phyloP scores from a whole-genome alignment of 2,329 filamentous ascomycete species.

The Lithohypha guttulata region DNA sequence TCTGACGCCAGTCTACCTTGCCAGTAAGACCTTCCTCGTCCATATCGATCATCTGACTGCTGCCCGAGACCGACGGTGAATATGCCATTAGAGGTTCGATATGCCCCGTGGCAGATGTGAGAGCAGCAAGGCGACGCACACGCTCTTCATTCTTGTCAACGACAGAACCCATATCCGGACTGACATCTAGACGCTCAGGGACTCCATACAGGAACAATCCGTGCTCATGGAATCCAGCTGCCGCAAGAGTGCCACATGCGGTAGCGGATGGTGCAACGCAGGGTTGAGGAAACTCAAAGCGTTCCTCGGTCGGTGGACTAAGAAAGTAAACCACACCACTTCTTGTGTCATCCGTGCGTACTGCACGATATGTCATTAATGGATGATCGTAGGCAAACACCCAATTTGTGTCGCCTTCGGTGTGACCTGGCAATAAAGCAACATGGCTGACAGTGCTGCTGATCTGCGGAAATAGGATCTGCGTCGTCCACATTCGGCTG shows the following conservation, averaged over 20 bases:
- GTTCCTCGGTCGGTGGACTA: slow-evolving; percentile 43
- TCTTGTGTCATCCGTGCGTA: slow-evolving; percentile 61
- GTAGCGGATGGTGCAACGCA: slow-evolving; percentile 59
- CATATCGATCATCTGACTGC: slow-evolving; percentile 22
- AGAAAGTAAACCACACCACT: slow-evolving; percentile 73
- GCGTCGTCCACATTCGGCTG: slow-evolving; percentile 72
- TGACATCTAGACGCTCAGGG: slow-evolving; percentile 58
- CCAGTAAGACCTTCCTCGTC: slow-evolving; percentile 26
- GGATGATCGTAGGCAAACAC: slow-evolving; percentile 67
- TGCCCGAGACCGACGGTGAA: slow-evolving; percentile 21
- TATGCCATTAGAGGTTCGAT: slow-evolving; percentile 22
- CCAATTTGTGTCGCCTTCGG: slow-evolving; percentile 56
- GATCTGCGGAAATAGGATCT: slow-evolving; percentile 74
- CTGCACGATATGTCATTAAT: slow-evolving; percentile 67
- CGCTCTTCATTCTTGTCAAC: slow-evolving; percentile 21
- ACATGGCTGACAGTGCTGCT: slow-evolving; percentile 69
- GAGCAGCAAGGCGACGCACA: slow-evolving; percentile 11
- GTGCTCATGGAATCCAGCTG: slow-evolving; percentile 60
- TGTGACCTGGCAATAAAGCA: slow-evolving; percentile 47
- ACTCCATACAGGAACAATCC: slow-evolving; percentile 72
- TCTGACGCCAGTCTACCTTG: slow-evolving; percentile 52
- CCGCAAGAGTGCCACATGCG: slow-evolving; percentile 59
- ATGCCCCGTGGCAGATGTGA: slow-evolving; percentile 21
- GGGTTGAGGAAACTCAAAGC: slow-evolving; percentile 51
- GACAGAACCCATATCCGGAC: slow-evolving; percentile 24